Conservation (phyloP, 2,329 filamentous ascomycete genomes). For the Ophiosphaerella herpotricha region DNA sequence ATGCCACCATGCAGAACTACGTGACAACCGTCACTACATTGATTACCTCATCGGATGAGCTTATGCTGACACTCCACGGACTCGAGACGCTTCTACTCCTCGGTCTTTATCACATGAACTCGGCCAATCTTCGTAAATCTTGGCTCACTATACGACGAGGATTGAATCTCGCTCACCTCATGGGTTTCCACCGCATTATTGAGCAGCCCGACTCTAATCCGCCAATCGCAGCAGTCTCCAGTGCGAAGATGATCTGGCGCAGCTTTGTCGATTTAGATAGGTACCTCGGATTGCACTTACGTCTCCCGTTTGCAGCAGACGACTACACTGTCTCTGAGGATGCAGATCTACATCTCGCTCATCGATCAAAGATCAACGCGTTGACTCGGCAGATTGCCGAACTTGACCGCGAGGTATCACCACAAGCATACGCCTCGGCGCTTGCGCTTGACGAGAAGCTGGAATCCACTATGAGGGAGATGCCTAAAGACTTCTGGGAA, state of each 20-base stretch:
- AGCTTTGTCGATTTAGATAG: constrained; percentile 37
- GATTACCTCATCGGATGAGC: constrained; percentile 38
- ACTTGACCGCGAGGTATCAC: constrained; percentile 35
- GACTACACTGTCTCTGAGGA: constrained; percentile 33
- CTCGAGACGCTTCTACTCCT: constrained; percentile 40
- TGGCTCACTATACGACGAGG: constrained; percentile 42
- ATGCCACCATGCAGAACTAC: constrained; percentile 40
- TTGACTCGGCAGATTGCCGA: constrained; percentile 33
- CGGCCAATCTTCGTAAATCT: constrained; percentile 36
- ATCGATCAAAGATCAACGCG: constrained; percentile 29
- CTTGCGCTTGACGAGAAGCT: constrained; percentile 40
- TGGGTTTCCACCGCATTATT: constrained; percentile 45
- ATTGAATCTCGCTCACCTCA: constrained; percentile 42
- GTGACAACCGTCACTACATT: constrained; percentile 36
- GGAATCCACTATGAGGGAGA: constrained; percentile 33
- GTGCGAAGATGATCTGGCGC: constrained; percentile 37
- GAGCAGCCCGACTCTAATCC: constrained; percentile 21
- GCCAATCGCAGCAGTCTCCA: constrained; percentile 30
- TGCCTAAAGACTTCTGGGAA: constrained; percentile 43
- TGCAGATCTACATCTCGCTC: constrained; percentile 21
- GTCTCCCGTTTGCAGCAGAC: constrained; percentile 41
- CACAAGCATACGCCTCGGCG: constrained; percentile 38
- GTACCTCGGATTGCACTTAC: constrained; percentile 41
- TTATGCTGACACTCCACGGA: constrained; percentile 42
- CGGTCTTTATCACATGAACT: constrained; percentile 37